Evolutionary conservation across 2,329 filamentous ascomycete species (phyloP).

Genomic region (Penicillium sp.): DNA sequence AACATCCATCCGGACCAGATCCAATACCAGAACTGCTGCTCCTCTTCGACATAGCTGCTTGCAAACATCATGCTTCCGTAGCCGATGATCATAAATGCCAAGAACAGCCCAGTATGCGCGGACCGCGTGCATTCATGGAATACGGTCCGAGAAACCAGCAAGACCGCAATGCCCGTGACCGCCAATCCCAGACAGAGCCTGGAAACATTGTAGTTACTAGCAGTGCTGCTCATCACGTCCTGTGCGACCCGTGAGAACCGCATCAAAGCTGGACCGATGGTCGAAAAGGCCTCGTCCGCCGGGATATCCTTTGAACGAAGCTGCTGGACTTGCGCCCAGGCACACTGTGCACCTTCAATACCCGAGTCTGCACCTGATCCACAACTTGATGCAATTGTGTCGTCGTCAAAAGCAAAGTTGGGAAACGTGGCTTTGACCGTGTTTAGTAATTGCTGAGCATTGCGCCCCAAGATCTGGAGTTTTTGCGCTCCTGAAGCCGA

Average conservation of each 20-base stretch:
- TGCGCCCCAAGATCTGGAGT: conserved; percentile 66
- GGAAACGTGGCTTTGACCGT: conserved; percentile 72
- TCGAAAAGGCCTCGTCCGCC: conserved; percentile 12
- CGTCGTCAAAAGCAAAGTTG: conserved; percentile 47
- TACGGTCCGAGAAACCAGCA: conserved; percentile 31
- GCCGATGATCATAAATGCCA: conserved; percentile 52
- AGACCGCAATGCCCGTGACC: conserved; percentile 44
- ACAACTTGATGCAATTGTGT: conserved; percentile 21
- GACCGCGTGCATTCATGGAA: conserved; percentile 28
- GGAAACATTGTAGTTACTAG: conserved; percentile 81
- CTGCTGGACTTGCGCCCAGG: conserved; percentile 53
- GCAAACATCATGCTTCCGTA: conserved; percentile 95
- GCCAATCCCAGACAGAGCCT: conserved; percentile 37
- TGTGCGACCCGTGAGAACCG: conserved; percentile 70
- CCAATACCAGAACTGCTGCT: conserved; percentile 99
- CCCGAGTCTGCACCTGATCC: conserved; percentile 20
- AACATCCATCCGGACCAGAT: conserved; percentile 50
- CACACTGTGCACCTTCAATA: conserved; percentile 61
- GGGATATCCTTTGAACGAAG: conserved; percentile 16
- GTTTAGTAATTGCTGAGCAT: conserved; percentile 72
- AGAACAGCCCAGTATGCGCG: conserved; percentile 31
- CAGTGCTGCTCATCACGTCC: conserved; percentile 75
- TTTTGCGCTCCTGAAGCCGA: conserved; percentile 48
- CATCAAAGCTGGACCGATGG: conserved; percentile 24
- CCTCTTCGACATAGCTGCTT: conserved; percentile 95